Evolutionary conservation across 805 yeast genomes (phyloP).

Genomic region (Lachancea sp.): DNA sequence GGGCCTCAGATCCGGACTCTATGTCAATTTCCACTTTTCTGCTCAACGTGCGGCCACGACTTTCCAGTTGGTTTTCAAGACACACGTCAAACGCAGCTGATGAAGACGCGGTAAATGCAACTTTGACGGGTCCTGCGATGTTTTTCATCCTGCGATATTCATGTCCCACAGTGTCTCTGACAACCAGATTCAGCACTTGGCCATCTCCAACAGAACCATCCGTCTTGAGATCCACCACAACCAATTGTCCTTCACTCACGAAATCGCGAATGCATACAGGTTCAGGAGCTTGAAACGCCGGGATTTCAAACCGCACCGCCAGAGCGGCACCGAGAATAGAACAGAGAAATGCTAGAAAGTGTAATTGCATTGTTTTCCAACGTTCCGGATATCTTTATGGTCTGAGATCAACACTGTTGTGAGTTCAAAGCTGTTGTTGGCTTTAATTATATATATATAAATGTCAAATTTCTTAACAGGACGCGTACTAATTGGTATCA

Average conservation of each 20-base stretch:
- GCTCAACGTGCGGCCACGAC: conserved; percentile 38
- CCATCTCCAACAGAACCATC: conserved; percentile 82
- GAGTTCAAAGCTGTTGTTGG: no score
- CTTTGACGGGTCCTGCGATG: conserved; percentile 61
- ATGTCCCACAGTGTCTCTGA: conserved; percentile 77
- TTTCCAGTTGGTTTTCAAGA: conserved; percentile 57
- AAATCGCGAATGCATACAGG: conserved; percentile 92
- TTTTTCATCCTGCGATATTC: conserved; percentile 75
- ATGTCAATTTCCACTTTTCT: conserved; percentile 85
- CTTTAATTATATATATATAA: no score
- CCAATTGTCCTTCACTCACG: conserved; percentile 75
- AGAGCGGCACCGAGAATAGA: conserved; percentile 3
- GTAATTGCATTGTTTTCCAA: conserved; percentile 7
- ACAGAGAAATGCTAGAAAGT: conserved; percentile 4
- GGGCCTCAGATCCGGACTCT: conserved; percentile 93
- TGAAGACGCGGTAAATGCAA: conserved; percentile 79
- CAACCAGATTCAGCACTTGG: conserved; percentile 61
- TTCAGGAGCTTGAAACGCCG: conserved; percentile 39
- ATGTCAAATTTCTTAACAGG: not conserved
- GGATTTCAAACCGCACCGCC: conserved; percentile 48
- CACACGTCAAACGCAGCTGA: conserved; percentile 88
- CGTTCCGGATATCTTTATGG: not conserved
- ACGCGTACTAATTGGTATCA: not conserved
- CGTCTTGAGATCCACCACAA: conserved; percentile 74
- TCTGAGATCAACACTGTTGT: not conserved